These are phyloP conservation scores for Tulasnella sp. DNA, from an alignment of 768 basidiomycete genomes.

Conservation along the genomic window DNA sequence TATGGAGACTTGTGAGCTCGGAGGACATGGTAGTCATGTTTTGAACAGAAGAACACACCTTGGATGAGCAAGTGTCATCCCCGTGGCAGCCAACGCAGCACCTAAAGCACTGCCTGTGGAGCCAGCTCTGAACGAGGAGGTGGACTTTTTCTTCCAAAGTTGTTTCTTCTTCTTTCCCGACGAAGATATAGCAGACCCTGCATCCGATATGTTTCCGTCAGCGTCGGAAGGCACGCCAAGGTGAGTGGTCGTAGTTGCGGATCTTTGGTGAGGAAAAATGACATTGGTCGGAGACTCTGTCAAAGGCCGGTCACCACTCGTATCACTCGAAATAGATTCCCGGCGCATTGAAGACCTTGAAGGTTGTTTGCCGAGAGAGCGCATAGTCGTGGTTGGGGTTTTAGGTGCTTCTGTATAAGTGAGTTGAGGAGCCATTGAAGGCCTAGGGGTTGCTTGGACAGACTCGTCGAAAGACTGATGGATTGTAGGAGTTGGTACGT, in stretches of 20 bases:
- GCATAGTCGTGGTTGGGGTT: neutral
- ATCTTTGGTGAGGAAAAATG: neutral
- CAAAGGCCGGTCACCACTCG: neutral
- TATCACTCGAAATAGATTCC: no score
- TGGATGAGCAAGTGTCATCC: constrained; percentile 14
- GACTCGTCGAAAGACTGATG: neutral
- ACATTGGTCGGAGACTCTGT: neutral
- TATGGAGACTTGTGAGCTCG: neutral
- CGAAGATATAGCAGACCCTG: constrained; percentile 2
- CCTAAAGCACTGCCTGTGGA: constrained; percentile 1
- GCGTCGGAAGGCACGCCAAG: neutral
- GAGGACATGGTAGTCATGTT: neutral
- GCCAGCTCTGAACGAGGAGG: constrained; percentile 4
- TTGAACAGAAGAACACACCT: constrained; percentile 1
- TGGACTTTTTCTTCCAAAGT: constrained; percentile 8
- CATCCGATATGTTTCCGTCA: constrained; percentile 9
- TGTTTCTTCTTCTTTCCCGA: constrained; percentile 10
- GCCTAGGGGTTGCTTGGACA: neutral
- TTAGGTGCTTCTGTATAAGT: neutral
- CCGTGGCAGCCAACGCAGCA: constrained; percentile 14
- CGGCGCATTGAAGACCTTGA: neutral
- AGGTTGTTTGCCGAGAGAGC: neutral
- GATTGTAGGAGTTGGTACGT: constrained; percentile 1
- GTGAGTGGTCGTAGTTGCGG: neutral
- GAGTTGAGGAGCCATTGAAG: neutral